Evolutionary conservation across 2,329 filamentous ascomycete species (phyloP).

Genomic region (Podosphaera fusca): DNA sequence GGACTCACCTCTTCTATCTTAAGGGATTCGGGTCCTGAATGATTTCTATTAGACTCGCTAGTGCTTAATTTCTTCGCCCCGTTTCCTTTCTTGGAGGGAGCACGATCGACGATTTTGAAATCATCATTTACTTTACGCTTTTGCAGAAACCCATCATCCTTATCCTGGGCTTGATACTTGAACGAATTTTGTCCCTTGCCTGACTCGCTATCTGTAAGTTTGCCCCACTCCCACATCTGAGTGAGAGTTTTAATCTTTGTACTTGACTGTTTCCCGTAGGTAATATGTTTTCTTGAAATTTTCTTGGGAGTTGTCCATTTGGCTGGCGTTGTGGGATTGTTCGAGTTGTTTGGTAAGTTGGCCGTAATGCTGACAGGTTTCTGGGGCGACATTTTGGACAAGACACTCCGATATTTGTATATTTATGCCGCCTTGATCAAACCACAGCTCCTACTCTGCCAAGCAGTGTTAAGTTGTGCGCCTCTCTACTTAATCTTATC

Average conservation of each 20-base stretch:
- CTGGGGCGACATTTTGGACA: background rate
- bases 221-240: background rate
- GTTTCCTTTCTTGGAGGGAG: background rate
- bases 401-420: too few relatives aligned
- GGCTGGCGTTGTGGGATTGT: background rate
- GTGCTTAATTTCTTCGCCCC: background rate
- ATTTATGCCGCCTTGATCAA: too few relatives aligned
- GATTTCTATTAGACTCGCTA: background rate
- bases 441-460: too few relatives aligned
- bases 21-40: background rate
- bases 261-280: conserved; percentile 1
- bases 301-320: background rate
- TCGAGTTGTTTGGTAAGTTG: background rate
- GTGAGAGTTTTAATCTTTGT: background rate
- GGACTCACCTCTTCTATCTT: background rate
- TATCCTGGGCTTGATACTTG: background rate
- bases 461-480: too few relatives aligned
- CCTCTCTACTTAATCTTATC: too few relatives aligned
- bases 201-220: background rate
- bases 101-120: background rate
- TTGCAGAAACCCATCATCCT: background rate
- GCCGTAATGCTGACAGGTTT: background rate
- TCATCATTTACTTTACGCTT: background rate
- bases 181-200: background rate
- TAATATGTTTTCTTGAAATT: background rate